Conservation (phyloP, 139 green algal species). For the Auxenochlorella pyrenoidosa region DNA sequence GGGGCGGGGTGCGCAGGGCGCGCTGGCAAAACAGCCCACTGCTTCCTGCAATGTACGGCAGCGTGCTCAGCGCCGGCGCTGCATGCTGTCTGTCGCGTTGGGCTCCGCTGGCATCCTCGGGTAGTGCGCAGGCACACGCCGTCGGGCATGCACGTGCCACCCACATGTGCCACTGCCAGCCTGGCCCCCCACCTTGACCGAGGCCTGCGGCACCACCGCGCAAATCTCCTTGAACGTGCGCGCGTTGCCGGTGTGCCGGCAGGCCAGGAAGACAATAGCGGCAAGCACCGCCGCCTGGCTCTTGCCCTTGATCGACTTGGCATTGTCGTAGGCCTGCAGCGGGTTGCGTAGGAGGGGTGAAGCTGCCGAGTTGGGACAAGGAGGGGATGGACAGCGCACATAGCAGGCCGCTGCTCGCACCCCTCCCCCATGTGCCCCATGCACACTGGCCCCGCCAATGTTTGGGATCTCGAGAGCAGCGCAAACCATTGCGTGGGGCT, state of each 20-base stretch:
- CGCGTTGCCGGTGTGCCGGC: slow-evolving; percentile 73
- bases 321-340: slow-evolving; percentile 47
- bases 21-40: neutral
- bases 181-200: slow-evolving; percentile 57
- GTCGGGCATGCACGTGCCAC: too few species aligned
- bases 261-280: slow-evolving; percentile 90
- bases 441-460: too few species aligned
- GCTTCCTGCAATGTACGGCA: too few species aligned
- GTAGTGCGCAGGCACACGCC: too few species aligned
- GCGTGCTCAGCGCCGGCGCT: neutral
- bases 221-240: slow-evolving; percentile 94
- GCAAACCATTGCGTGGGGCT: too few species aligned
- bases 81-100: neutral
- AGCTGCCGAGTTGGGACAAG: neutral
- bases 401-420: too few species aligned
- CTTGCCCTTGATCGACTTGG: slow-evolving; percentile 67
- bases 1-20: neutral
- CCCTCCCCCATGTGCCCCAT: too few species aligned
- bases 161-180: neutral
- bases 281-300: slow-evolving; percentile 75
- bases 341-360: neutral
- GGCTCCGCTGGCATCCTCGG: neutral
- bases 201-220: slow-evolving; percentile 65
- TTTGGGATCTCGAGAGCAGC: too few species aligned
- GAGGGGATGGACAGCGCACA: neutral